phyloP scores from a whole-genome alignment of 163 green algal genomes.

The Scenedesmus sp. region DNA sequence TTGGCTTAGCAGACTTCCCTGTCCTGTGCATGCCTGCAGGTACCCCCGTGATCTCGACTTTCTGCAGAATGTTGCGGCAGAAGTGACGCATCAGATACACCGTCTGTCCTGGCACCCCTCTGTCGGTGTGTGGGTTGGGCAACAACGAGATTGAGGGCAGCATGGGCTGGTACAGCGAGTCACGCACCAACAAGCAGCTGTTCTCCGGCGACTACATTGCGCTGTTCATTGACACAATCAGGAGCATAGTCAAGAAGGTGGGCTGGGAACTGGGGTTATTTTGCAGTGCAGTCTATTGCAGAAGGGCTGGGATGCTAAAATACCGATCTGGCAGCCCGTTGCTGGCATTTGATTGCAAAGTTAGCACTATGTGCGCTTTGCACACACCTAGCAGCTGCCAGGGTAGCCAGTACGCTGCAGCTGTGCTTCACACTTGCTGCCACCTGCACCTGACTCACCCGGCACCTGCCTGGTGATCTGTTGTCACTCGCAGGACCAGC shows the following conservation, averaged over 20 bases:
- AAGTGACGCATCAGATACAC: conserved; percentile 52
- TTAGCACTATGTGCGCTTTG: too few species aligned
- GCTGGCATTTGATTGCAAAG: too few species aligned
- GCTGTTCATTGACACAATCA: conserved; percentile 52
- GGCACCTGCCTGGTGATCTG: not conserved
- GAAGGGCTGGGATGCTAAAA: too few species aligned
- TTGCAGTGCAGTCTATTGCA: too few species aligned
- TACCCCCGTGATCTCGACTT: conserved; percentile 45
- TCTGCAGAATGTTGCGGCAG: conserved; percentile 27
- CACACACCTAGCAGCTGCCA: too few species aligned
- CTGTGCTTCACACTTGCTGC: too few species aligned
- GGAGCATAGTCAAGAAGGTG: conserved; percentile 39
- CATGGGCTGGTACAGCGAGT: conserved; percentile 62
- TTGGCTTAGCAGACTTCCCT: too few species aligned
- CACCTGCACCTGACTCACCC: not conserved
- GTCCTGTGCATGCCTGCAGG: not conserved
- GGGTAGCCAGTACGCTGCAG: too few species aligned
- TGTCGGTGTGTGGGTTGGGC: conserved; percentile 63
- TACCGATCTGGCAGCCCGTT: too few species aligned
- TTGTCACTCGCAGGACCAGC: not conserved
- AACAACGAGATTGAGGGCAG: conserved; percentile 69
- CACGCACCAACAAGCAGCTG: conserved; percentile 48
- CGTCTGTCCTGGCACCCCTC: conserved; percentile 61
- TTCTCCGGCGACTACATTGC: conserved; percentile 48
- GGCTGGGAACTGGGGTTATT: not conserved